Evolutionary conservation across 169 alveolate genomes (phyloP), one percentile per base, ranked within the genome.

Genomic region (Plasmodium vinckei): DNA sequence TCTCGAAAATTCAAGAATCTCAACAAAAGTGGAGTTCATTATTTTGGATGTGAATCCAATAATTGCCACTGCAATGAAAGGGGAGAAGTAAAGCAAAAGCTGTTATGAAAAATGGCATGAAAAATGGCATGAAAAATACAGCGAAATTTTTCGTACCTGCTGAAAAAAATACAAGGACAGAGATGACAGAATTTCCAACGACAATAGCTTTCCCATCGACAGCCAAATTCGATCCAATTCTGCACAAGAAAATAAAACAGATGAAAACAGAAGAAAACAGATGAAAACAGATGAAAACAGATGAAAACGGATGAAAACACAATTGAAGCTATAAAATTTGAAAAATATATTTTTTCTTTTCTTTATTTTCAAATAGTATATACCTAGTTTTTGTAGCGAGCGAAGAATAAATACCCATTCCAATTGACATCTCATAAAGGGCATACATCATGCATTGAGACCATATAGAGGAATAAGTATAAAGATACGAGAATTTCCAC

Each of bases 351-450:
- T 47, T 21, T 12, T 10, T 42, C 5, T 10, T 59, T 25, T 51
- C 23, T 19, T 57, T 15, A 5, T 2, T 44, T 19, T 1, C 39
- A 25, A n/a, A 25, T 3, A 23, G 0, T 12, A 6, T 42, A 27
- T 77, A 53, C 88, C 88, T 61, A 5, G 96, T 88, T 65, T 89
- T 91, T 3, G 93, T 54, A 23, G 96, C 93, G 13, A 93, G 87
- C 13, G 95, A 92, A 21, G 95, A 61, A 92, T 93, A 93, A 9
- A 92, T 89, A 1, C 96, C 96, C 57, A 86, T 91, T 6, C 96
- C 96, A n/a, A 93, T 70, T 12, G 92, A 87, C 57, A 87, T 73
- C 68, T 93, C 96, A 77, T 93, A 93, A 53, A 93, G 75, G 42
- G 95, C 92, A 27, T 90, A 92, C 47, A 94, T 61, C 5, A 93